Evolutionary conservation across 2,329 filamentous ascomycete genomes (phyloP), one percentile per base, ranked within the genome.

Genomic region (Parastagonospora nodorum): DNA sequence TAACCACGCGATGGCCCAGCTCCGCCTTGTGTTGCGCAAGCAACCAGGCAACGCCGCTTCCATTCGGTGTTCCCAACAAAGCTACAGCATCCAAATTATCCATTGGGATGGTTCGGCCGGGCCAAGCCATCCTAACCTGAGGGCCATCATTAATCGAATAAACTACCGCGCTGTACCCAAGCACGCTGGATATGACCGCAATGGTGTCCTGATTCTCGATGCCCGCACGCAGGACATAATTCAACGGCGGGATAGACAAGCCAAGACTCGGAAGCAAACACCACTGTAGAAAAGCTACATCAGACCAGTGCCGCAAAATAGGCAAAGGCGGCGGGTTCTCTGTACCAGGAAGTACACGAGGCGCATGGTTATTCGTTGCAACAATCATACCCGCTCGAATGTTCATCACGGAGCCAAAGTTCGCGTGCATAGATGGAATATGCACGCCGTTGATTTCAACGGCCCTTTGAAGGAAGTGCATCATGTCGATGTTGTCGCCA

Each of bases 1-100:
- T 14, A 24, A 24, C 19, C 4, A 15, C 33, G 4, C 33, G 15
- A 11, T 15, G 11, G 8, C 12, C 33, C 12, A n/a, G 8, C 5
- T 24, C 19, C 5, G 19, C 19, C 5, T 24, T 24, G 5, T 24
- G 19, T 12, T 36, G 33, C 11, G 11, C 14, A 8, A 36, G 11
- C 33, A 36, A 16, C 11, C 14, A n/a, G 10, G 10, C 45, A 19
- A 49, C 37, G 6, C 56, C 53, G 9, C 30, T 42, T 10, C 56
- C 53, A 39, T 57, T 52, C 24, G 53, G 53, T 12, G 57, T 52
- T 2, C 53, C 51, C 28, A 53, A 19, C 4, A 54, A 28, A 14
- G 53, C 43, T 12, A 38, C 24, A 6, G 27, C 46, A n/a, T 52
- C 60, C 28, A 48, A 37, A 14, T 14, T 37, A 16, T 51, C 44